These are phyloP conservation scores for Solanum virginianum DNA, from an alignment of 257 asterid species.

Conservation along the genomic window DNA sequence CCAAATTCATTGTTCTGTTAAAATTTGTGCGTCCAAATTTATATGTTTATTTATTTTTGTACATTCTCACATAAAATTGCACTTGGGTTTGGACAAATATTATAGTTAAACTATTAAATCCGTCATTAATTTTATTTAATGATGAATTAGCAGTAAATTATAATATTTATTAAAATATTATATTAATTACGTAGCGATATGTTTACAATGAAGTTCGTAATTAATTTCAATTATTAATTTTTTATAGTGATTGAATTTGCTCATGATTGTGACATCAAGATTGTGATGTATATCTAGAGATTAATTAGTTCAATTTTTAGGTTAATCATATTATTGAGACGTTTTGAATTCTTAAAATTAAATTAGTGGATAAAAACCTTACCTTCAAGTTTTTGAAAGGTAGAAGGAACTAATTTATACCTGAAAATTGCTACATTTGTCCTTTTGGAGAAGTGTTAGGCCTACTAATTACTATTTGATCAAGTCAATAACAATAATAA, in stretches of 20 bases:
- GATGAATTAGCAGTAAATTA: not conserved
- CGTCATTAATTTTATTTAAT: not conserved
- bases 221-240: not conserved
- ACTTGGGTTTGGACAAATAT: not conserved
- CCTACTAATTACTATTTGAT: not conserved
- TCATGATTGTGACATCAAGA: not conserved
- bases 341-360: not conserved
- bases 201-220: not conserved
- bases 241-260: too few species aligned
- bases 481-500: not conserved
- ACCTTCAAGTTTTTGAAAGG: not conserved
- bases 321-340: not conserved
- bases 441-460: not conserved
- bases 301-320: not conserved
- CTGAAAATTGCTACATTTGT: not conserved
- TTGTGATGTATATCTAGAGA: not conserved
- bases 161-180: not conserved
- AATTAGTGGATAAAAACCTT: not conserved
- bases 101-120: not conserved
- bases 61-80: too few species aligned
- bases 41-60: too few species aligned
- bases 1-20: too few species aligned
- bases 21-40: too few species aligned
- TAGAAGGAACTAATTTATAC: not conserved
- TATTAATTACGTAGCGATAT: not conserved